Evolutionary conservation across 768 basidiomycete species (phyloP), one percentile per base, ranked within the genome.

Genomic region (Boletus vinaceobasis): DNA sequence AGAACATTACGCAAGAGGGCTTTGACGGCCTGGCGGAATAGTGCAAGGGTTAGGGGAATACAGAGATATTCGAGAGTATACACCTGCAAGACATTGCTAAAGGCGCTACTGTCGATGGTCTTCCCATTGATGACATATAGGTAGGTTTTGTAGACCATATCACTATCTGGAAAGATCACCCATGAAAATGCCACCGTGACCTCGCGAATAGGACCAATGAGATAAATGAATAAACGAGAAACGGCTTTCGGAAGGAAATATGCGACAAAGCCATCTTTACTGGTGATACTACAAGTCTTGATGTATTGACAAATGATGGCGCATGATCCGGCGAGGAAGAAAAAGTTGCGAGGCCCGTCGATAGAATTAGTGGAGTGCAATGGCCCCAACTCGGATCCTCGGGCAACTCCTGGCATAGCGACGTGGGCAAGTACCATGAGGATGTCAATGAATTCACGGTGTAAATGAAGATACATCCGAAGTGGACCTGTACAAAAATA

Each of bases 291-390:
- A 0, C 32, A n/a, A 19, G 55, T 52, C 8, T 56, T 56, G 2
- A 42, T 0, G 15, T 56, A 52, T 1, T 56, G 43, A 13, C 49
- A 55, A 5, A 55, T 44, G 1, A 55, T 29, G 5, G 53, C 36
- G 4, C 53, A 55, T 6, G n/a, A 37, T 1, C 53, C 21, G 7
- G 53, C 8, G 0, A 52, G 43, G 4, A 52, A 52, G 6, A 9
- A 56, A n/a, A 56, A 21, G 3, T 56, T 56, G 0, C 43, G 13
- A 46, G 54, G 49, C 0, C 54, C 49, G 6, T 55, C 31, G 1
- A 45, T 3, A 5, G 37, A 52, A 15, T 52, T 56, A 0, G 27
- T n/a, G 4, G 43, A 5, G 2, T 14, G 19, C 0, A 56, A 6
- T 0, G 37, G 38, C 1, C 43, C 43, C 0, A 56, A 9, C 31